phyloP scores from a whole-genome alignment of 768 basidiomycete species.

The Suillus weaverae region DNA sequence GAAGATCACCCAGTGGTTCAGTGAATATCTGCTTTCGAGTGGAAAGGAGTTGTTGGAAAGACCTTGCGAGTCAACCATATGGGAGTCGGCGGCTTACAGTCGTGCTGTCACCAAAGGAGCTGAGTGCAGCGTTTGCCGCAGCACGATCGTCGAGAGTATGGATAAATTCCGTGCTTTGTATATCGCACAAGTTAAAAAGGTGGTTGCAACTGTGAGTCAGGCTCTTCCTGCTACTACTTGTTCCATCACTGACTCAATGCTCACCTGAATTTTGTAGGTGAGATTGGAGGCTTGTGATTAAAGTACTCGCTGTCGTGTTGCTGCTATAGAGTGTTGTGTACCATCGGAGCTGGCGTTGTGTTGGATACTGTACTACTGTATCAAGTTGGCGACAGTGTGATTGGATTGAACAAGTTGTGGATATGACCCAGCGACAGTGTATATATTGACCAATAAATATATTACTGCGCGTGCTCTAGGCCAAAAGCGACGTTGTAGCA shows the following conservation, averaged over 20 bases:
- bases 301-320: neutral
- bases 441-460: neutral
- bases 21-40: constrained; percentile 5
- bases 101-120: neutral
- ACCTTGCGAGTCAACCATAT: constrained; percentile 7
- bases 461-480: neutral
- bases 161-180: neutral
- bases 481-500: neutral
- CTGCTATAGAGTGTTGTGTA: neutral
- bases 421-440: neutral
- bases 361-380: neutral
- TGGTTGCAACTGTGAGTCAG: constrained; percentile 9
- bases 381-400: neutral
- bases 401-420: neutral
- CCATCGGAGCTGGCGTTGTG: neutral
- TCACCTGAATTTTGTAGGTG: constrained; percentile 4
- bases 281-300: neutral
- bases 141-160: neutral
- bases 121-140: neutral
- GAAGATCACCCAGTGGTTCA: constrained; percentile 1
- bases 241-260: constrained; percentile 3
- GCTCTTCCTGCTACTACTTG: neutral
- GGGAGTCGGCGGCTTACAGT: neutral
- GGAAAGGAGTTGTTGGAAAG: constrained; percentile 7
- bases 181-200: constrained; percentile 4